Conservation (phyloP, 2,329 filamentous ascomycete species). For the Colletotrichum spaethianum region DNA sequence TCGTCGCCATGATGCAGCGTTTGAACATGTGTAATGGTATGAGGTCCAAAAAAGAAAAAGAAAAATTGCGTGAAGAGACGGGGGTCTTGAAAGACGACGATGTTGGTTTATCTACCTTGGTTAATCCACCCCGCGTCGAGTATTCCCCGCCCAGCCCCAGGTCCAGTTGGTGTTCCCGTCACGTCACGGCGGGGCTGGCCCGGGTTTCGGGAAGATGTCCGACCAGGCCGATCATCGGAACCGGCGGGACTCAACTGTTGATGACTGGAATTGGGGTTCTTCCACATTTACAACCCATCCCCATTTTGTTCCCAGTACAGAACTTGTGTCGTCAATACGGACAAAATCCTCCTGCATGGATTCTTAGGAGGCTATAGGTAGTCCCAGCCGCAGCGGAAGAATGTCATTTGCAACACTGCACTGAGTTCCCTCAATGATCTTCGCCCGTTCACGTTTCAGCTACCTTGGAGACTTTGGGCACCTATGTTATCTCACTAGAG, state of each 20-base stretch:
- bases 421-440: not conserved
- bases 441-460: not conserved
- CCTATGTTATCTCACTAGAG: not conserved
- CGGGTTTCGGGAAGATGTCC: conserved; percentile 36
- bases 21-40: conserved; percentile 18
- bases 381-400: not conserved
- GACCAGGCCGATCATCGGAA: conserved; percentile 41
- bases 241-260: conserved; percentile 12
- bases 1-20: conserved; percentile 28
- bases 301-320: not conserved
- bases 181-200: conserved; percentile 18
- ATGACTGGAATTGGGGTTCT: not conserved
- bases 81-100: not conserved
- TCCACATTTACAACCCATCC: not conserved
- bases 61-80: not conserved
- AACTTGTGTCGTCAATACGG: not conserved
- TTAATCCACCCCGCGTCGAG: conserved; percentile 21
- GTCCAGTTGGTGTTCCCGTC: not conserved
- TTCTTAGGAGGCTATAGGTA: not conserved
- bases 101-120: conserved; percentile 10
- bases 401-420: too few relatives aligned
- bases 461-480: not conserved
- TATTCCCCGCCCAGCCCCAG: conserved; percentile 17
- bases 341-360: not conserved
- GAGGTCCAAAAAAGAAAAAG: not conserved